These are phyloP conservation scores for Xylariaceae sp. DNA, from an alignment of 2,329 filamentous ascomycete genomes.

Conservation along the genomic window DNA sequence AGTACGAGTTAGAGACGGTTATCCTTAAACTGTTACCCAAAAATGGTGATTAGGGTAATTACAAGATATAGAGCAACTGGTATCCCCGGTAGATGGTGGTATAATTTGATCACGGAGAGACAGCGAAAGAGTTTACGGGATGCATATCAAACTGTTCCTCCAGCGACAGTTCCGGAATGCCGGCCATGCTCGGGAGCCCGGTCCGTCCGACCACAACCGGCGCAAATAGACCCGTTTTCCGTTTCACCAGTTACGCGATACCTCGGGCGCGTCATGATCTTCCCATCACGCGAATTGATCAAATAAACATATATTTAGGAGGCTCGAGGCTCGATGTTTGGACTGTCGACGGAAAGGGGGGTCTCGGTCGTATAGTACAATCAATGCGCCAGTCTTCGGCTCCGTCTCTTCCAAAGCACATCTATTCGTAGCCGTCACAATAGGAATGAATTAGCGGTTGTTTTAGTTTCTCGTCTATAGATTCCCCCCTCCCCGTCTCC, in stretches of 20 bases:
- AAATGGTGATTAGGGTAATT: not conserved
- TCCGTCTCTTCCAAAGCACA: constrained; percentile 13
- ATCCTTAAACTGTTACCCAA: not conserved
- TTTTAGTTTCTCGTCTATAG: constrained; percentile 17
- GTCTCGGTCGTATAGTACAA: constrained; percentile 23
- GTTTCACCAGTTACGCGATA: not conserved
- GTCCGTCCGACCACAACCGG: not conserved
- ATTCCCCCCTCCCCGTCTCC: not conserved
- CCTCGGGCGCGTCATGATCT: not conserved
- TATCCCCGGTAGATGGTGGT: no score
- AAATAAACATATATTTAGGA: not conserved
- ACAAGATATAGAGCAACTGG: no score
- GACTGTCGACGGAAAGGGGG: constrained; percentile 15
- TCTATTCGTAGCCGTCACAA: constrained; percentile 9
- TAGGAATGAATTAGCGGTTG: not conserved
- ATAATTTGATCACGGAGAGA: no score
- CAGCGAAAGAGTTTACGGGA: not conserved
- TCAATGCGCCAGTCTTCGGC: constrained; percentile 19
- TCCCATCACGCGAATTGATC: not conserved
- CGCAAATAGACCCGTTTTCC: not conserved
- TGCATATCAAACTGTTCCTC: not conserved
- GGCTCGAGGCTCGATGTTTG: constrained; percentile 17
- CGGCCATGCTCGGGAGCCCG: not conserved
- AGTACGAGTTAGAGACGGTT: not conserved
- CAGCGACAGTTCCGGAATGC: not conserved